Evolutionary conservation across 257 asterid species (phyloP).

Genomic region (Verbascum thapsus): DNA sequence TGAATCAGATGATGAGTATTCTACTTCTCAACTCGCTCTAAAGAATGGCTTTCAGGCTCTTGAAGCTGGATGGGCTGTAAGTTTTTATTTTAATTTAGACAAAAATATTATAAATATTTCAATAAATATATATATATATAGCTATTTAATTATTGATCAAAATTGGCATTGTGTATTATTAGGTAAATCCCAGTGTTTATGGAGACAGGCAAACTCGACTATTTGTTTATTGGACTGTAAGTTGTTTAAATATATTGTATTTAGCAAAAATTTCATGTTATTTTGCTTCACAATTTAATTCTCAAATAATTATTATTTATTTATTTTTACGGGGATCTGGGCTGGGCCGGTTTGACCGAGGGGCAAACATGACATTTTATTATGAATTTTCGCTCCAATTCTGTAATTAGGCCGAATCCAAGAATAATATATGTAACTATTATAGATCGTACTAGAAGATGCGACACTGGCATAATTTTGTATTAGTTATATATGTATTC

Average conservation of each 20-base stretch:
- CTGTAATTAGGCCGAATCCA: too few species aligned
- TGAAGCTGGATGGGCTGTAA: constrained; percentile 79
- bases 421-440: too few species aligned
- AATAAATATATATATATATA: too few species aligned
- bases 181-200: constrained; percentile 73
- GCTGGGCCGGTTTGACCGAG: too few species aligned
- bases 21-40: constrained; percentile 55
- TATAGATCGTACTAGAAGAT: too few species aligned
- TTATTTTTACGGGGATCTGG: not conserved
- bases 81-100: constrained; percentile 29
- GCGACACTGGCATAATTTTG: too few species aligned
- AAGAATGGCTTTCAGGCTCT: constrained; percentile 52
- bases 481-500: too few species aligned
- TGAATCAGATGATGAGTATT: constrained; percentile 66
- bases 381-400: too few species aligned
- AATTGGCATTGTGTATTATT: constrained; percentile 24
- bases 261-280: not conserved
- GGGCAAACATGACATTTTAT: too few species aligned
- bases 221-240: constrained; percentile 76
- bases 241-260: constrained; percentile 17
- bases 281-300: not conserved
- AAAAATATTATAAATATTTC: too few species aligned
- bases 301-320: not conserved
- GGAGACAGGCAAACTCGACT: constrained; percentile 71
- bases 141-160: not conserved